Base-by-base conservation (phyloP, 805 yeast species). In the Ogataea naganishii region DNA sequence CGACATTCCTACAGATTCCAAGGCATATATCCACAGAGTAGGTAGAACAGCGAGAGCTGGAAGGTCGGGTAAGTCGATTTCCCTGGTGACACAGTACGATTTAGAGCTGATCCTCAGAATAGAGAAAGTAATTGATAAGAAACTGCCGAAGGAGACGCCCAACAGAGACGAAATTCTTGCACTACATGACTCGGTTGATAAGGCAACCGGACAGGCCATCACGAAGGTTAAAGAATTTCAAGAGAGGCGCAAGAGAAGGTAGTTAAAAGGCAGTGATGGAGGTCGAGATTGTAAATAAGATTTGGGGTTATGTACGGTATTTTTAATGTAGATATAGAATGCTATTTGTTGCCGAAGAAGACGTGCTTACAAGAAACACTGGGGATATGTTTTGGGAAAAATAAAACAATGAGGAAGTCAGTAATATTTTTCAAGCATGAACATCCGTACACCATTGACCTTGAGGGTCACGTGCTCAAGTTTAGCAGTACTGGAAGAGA, bases 1-100 rank as follows among this genome's bases (percentile, higher is more conserved):
- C 48, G 97, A 92, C 48, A 73, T 92, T 15, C 98, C 98, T 5
- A 86, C 92, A 1, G 96, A 92, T 49, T 83, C 97, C 3, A 96
- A 92, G 48, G 96, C 92, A 39, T 92, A 84, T 46, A 86, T 92
- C 31, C 98, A 92, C 58, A 68, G 98, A 55, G 95, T 89, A 8
- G 98, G 98, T 62, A 83, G 98, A 73, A 89, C 98, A 9, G 96
- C 96, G 2, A 78, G 96, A 56, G 94, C 95, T 1, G 95, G 95
- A 13, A 70, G 86, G 43, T 74, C 89, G 0, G 95, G 95, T 28
- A 81, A 79, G 51, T 82, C 95, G 3, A 66, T 88, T 12, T 80
- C 95, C 3, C 61, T 88, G 34, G 94, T 86, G 19, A 88, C 97
- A 0, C 98, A 92, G 55, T 92, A 92, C 52, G 98, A 92, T 54